Conservation (phyloP, 2,329 filamentous ascomycete species). For the Aschersonia sp. region DNA sequence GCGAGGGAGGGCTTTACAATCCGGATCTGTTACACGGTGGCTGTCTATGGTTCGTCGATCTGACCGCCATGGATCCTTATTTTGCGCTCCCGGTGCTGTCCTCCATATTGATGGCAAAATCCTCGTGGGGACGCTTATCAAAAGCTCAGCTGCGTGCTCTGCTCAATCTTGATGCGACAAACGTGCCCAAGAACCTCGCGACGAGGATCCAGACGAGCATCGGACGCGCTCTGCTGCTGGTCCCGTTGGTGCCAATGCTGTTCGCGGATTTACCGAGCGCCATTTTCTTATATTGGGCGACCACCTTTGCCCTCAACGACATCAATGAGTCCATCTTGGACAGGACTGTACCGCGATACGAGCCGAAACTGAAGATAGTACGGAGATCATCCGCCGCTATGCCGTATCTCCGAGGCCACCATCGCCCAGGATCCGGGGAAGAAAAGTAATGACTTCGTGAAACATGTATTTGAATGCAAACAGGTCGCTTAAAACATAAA, state of each 20-base stretch:
- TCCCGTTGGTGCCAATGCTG: conserved; percentile 19
- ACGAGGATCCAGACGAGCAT: conserved; percentile 12
- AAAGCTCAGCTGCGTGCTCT: conserved; percentile 13
- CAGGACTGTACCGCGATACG: conserved; percentile 8
- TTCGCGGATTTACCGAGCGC: conserved; percentile 22
- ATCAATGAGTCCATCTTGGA: conserved; percentile 17
- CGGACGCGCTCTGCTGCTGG: conserved; percentile 15
- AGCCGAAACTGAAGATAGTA: conserved; percentile 6
- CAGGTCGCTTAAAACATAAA: no score
- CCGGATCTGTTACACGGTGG: conserved; percentile 32
- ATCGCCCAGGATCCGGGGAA: not conserved
- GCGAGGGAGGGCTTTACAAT: conserved; percentile 15
- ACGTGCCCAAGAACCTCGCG: conserved; percentile 7
- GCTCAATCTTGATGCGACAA: conserved; percentile 8
- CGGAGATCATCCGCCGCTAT: conserved; percentile 3
- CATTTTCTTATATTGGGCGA: conserved; percentile 25
- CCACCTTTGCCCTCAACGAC: conserved; percentile 19
- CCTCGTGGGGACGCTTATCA: conserved; percentile 14
- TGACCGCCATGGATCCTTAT: conserved; percentile 36
- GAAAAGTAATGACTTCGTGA: not conserved
- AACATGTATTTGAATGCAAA: no score
- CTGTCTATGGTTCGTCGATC: conserved; percentile 39
- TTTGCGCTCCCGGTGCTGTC: conserved; percentile 28
- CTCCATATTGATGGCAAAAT: conserved; percentile 13
- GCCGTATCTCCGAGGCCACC: conserved; percentile 5